Conservation (phyloP, 371 early-diverging fungal genomes). For the Mortierella sp. region DNA sequence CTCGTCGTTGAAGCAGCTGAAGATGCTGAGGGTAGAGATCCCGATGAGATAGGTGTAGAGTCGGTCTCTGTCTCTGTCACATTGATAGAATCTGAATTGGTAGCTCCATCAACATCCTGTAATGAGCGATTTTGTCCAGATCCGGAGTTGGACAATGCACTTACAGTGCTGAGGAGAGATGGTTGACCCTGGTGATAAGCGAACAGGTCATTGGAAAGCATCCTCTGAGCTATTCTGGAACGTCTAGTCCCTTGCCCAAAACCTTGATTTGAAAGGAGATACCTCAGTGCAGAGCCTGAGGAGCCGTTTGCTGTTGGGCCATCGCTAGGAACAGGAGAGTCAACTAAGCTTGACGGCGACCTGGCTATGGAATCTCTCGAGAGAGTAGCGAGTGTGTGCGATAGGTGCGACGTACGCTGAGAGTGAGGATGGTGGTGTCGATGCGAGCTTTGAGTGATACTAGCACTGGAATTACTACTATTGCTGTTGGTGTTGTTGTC, state of each 20-base stretch:
- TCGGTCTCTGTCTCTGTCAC: not conserved
- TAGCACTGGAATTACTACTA: not conserved
- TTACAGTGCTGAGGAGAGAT: slow-evolving; percentile 17
- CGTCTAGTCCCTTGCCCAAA: slow-evolving; percentile 20
- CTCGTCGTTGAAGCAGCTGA: slow-evolving; percentile 1
- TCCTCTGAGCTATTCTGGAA: slow-evolving; percentile 28
- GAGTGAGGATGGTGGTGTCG: slow-evolving; percentile 23
- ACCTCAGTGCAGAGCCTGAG: slow-evolving; percentile 35
- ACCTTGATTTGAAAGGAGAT: slow-evolving; percentile 27
- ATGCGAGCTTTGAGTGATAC: not conserved
- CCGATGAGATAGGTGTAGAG: not conserved
- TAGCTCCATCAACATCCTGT: not conserved
- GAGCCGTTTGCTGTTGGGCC: slow-evolving; percentile 5
- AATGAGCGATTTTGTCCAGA: not conserved
- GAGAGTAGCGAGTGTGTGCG: slow-evolving; percentile 5
- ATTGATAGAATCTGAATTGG: slow-evolving; percentile 1
- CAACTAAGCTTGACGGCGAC: slow-evolving; percentile 11
- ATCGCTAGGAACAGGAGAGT: slow-evolving; percentile 9
- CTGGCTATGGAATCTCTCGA: slow-evolving; percentile 22
- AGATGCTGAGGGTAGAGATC: not conserved
- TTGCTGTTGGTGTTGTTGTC: slow-evolving; percentile 3
- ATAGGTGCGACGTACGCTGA: slow-evolving; percentile 10
- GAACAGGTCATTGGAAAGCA: slow-evolving; percentile 18
- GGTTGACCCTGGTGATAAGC: slow-evolving; percentile 28
- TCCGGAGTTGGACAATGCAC: slow-evolving; percentile 9